Evolutionary conservation across 1,284 basidiomycete genomes (phyloP).

Genomic region (Flammula alnicola): DNA sequence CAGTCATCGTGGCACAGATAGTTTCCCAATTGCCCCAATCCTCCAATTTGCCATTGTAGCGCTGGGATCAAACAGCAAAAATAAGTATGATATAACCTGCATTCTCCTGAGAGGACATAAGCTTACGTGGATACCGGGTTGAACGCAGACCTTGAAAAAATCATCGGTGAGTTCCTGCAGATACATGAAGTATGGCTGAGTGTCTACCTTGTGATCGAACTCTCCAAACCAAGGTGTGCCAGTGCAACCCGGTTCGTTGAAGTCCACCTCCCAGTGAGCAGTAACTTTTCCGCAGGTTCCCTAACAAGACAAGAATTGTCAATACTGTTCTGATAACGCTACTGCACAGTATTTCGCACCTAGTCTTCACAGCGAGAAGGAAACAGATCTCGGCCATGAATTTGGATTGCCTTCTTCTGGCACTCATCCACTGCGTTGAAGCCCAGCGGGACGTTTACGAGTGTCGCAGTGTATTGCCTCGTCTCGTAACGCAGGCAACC

Average conservation of each 20-base stretch:
- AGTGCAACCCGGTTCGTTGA: background rate
- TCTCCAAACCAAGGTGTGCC: too few relatives aligned
- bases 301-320: background rate
- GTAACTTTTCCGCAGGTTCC: background rate
- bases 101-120: too few relatives aligned
- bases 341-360: background rate
- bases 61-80: too few relatives aligned
- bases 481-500: background rate
- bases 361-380: constrained; percentile 1
- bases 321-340: background rate
- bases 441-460: constrained; percentile 1
- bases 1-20: too few relatives aligned
- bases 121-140: too few relatives aligned
- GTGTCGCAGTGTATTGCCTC: background rate
- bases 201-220: too few relatives aligned
- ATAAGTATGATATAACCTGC: too few relatives aligned
- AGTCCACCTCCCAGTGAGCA: constrained; percentile 1
- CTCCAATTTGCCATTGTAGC: too few relatives aligned
- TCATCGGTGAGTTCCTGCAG: too few relatives aligned
- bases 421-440: constrained; percentile 1
- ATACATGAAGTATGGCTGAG: too few relatives aligned
- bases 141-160: too few relatives aligned
- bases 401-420: background rate
- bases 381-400: background rate
- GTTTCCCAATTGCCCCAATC: too few relatives aligned